phyloP scores from a whole-genome alignment of 768 basidiomycete species.

The Hypholoma fasciculare region DNA sequence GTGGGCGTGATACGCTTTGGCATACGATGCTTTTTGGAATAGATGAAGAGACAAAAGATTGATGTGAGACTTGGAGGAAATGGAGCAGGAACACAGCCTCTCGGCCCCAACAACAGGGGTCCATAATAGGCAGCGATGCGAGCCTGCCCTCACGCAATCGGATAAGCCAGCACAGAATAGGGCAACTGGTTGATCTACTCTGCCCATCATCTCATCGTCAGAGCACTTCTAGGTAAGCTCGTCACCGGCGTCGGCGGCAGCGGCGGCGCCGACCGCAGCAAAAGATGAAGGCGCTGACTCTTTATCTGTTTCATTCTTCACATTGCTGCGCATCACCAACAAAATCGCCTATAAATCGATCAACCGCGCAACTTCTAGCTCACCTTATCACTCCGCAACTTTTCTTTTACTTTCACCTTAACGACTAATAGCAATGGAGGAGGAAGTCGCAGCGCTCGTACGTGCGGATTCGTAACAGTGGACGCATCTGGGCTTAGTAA shows the following conservation, averaged over 20 bases:
- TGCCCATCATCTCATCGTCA: constrained; percentile 23
- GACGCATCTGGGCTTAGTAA: not conserved
- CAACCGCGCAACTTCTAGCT: constrained; percentile 8
- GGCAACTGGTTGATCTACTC: constrained; percentile 21
- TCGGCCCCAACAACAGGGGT: constrained; percentile 7
- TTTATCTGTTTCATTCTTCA: not conserved
- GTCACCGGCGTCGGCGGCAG: constrained; percentile 14
- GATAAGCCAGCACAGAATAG: constrained; percentile 27
- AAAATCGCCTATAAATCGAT: constrained; percentile 22
- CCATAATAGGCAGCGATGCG: constrained; percentile 20
- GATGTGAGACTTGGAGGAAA: constrained; percentile 7
- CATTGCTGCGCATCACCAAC: constrained; percentile 15
- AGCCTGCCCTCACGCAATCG: constrained; percentile 36
- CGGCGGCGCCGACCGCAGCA: constrained; percentile 8
- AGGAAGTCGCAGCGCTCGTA: constrained; percentile 47
- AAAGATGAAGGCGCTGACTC: not conserved
- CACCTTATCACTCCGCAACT: constrained; percentile 16
- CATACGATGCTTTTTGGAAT: not conserved
- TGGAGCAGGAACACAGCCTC: not conserved
- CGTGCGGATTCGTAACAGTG: constrained; percentile 40
- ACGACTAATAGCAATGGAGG: constrained; percentile 45
- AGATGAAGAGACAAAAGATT: not conserved
- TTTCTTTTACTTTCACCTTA: constrained; percentile 19
- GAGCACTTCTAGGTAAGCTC: constrained; percentile 18
- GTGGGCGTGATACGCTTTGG: not conserved